Evolutionary conservation across 495 filamentous ascomycete genomes (phyloP).

Genomic region (Rostrohypoxylon terebratum): DNA sequence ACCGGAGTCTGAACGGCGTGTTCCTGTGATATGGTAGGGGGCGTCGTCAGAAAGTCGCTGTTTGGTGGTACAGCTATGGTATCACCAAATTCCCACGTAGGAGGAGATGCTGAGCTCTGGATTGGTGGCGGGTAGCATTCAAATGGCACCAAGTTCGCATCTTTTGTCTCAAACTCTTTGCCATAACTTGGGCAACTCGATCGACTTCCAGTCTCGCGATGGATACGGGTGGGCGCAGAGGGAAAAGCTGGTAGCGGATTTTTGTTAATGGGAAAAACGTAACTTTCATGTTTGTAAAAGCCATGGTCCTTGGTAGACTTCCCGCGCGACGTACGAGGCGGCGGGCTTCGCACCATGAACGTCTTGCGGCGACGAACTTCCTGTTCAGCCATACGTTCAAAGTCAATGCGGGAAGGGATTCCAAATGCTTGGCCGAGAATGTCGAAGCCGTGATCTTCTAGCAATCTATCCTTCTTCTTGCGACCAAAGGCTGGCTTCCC

Average conservation of each 20-base stretch:
- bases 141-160: not conserved
- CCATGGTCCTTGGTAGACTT: not conserved
- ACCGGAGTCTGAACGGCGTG: not conserved
- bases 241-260: slow-evolving; percentile 2
- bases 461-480: slow-evolving; percentile 33
- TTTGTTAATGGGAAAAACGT: not conserved
- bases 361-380: slow-evolving; percentile 16
- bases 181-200: not conserved
- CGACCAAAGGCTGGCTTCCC: slow-evolving; percentile 41
- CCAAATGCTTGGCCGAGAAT: slow-evolving; percentile 33
- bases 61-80: not conserved
- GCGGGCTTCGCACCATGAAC: not conserved
- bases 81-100: not conserved
- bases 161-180: not conserved
- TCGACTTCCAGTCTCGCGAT: not conserved
- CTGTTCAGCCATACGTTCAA: slow-evolving; percentile 21
- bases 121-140: not conserved
- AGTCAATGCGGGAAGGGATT: slow-evolving; percentile 34
- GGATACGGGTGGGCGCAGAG: not conserved
- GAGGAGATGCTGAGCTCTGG: not conserved
- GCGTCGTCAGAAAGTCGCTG: not conserved
- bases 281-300: not conserved
- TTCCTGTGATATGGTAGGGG: not conserved
- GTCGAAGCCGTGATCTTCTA: slow-evolving; percentile 36
- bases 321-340: not conserved